Evolutionary conservation across 192 early-diverging fungal species (phyloP), one percentile per base, ranked within the genome.

Genomic region (Coemansia sp.): DNA sequence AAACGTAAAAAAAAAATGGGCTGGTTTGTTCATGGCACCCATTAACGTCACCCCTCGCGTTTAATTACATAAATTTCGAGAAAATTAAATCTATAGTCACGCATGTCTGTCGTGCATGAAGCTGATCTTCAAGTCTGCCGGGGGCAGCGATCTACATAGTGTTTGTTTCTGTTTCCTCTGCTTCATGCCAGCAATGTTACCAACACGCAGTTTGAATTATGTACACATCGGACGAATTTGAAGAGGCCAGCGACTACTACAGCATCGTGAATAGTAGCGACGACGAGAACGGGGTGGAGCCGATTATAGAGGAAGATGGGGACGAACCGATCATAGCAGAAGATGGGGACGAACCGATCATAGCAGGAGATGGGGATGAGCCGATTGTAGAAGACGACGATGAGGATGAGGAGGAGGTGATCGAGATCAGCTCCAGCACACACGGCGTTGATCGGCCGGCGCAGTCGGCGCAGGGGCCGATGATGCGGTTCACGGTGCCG

Each of bases 171-270:
- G 45, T 14, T 8, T 42, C 40, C 35, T 56, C 54, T 56, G 18
- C 14, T n/a, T n/a, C n/a, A n/a, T n/a, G n/a, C n/a, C n/a, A n/a
- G n/a, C n/a, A n/a, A n/a, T n/a, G n/a, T n/a, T n/a, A n/a, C n/a
- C n/a, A 7, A 19, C 29, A 2, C 33, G 33, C 48, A 38, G 33
- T 32, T 33, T 35, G 52, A 30, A 54, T 54, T 23, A 60, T 60
- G 59, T 19, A 1, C 6, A 25, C 59, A 6, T 42, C 59, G 5
- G 59, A 52, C 16, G 50, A 61, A 29, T 29, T 61, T 4, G 59
- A 53, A 1, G 49, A 53, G 18, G 31, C 24, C 35, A 61, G 35
- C 25, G 59, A 61, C 35, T 61, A 61, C 59, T 61, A 53, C 29
- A 61, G 59, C 50, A 16, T 31, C 3, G 30, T 38, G 22, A 59